These are phyloP conservation scores for Cryptosporidium sp. DNA, from an alignment of 169 alveolate genomes.

Conservation along the genomic window DNA sequence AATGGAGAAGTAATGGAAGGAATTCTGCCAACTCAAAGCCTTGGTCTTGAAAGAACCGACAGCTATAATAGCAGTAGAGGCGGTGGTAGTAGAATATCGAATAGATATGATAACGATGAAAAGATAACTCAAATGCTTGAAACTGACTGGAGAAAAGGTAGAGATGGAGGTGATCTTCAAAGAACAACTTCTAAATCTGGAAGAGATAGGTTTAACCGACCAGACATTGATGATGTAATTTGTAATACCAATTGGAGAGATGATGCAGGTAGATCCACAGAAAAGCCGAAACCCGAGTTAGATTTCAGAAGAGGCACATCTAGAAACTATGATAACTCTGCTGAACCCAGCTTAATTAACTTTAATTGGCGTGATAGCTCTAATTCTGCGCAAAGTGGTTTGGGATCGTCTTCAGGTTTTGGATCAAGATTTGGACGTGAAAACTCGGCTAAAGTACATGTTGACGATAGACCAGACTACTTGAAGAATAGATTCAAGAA, in stretches of 20 bases:
- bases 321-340: not conserved
- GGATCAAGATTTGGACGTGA: constrained; percentile 38
- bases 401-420: constrained; percentile 2
- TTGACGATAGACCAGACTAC: constrained; percentile 70
- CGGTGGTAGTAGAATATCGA: not conserved
- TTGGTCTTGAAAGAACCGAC: constrained; percentile 52
- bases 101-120: constrained; percentile 18
- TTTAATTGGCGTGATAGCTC: constrained; percentile 50
- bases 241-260: constrained; percentile 61
- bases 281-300: constrained; percentile 22
- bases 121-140: constrained; percentile 15
- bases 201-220: constrained; percentile 8
- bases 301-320: constrained; percentile 53
- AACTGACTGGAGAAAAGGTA: constrained; percentile 61
- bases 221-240: constrained; percentile 34
- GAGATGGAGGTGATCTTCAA: constrained; percentile 39
- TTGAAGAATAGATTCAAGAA: constrained; percentile 55
- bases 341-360: not conserved
- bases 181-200: not conserved
- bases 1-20: constrained; percentile 56
- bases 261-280: constrained; percentile 42
- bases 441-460: constrained; percentile 14
- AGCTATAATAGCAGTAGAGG: constrained; percentile 6
- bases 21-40: constrained; percentile 65
- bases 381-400: not conserved